Base-by-base conservation (phyloP, 2,329 filamentous ascomycete species). In the Ophioceras dolichostomum region DNA sequence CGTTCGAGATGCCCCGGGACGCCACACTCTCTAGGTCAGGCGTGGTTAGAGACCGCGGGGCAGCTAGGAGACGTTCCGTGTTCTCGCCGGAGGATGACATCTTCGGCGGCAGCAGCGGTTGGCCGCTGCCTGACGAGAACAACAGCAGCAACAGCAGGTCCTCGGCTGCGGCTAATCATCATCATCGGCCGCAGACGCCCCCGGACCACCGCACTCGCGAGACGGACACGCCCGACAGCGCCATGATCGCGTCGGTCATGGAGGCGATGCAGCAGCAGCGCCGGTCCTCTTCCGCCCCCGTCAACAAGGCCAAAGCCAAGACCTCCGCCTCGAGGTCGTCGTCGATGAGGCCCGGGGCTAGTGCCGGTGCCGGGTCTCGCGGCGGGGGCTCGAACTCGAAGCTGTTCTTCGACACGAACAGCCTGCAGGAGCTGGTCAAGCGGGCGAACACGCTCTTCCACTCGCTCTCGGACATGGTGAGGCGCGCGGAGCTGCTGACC, bases 391-490 rank as follows among this genome's bases (percentile, higher is more conserved):
- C 66, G 32, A 62, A 64, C 36, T 63, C 67, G 41, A 70, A 70
- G 56, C 67, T 80, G 48, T 77, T 78, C 41, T 81, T 81, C 44
- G 76, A 79, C 49, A 80, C 76, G 5, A 79, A 78, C 44, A 80
- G 73, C 52, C 62, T 81, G n/a, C 75, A 73, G 47, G 72, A 76
- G 48, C 59, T 81, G 37, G 76, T 81, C 27, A 75, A 73, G 50
- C 65, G 74, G 41, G 76, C 76, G 2, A 67, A 70, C 20, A 69
- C 72, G 39, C 55, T 81, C 24, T 68, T 70, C 20, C 73, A 79
- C 44, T 60, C 62, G 4, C 57, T 81, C 17, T 74, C 74, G 0
- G 74, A 79, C 38, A 54, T 73, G 5, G 62, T 81, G 33, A 71
- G 76, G 34, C 65, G 64, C 36, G 70, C 67, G 28, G 76, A 81